Base-by-base conservation (phyloP, 768 basidiomycete species). In the Termitomyces sp. region DNA sequence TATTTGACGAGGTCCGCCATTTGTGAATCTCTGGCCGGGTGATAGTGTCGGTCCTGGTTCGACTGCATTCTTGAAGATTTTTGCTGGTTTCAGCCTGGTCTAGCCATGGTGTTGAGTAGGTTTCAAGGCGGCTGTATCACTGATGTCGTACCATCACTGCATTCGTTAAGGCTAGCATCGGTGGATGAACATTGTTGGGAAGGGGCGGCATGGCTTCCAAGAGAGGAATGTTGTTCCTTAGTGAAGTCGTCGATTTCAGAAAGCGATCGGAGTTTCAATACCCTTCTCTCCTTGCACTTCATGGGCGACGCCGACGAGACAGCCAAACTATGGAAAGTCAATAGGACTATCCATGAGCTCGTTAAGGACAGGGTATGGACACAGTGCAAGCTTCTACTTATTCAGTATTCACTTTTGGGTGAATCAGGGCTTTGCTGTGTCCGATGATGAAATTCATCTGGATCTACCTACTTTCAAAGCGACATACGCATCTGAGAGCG, bases 261-360 rank as follows among this genome's bases (percentile, higher is more conserved):
- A 41, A 36, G 32, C 13, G 20, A 49, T 78, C 85, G 80, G 84
- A 85, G 83, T 85, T 83, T 72, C 65, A 84, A 85, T 56, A 72
- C 66, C 71, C 68, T 63, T 62, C 61, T 66, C 55, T 55, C 59
- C 62, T 57, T 64, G 44, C 51, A 62, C 63, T 67, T 72, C 65
- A 88, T 90, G 87, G 75, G 79, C 62, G 88, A 90, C 64, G 73
- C 74, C 65, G 89, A 92, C 74, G 90, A 92, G 71, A 83, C 87
- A 60, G 89, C 94, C 58, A 87, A 86, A 67, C 80, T 98, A 68
- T 98, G 94, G 93, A 90, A 95, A 67, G 94, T 98, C 61, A 94
- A 94, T 72, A 77, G 92, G 66, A 98, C 97, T 50, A 89, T 98
- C 44, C 95, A 98, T 70, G 96, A 99, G 74, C 86, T 99, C 53